Base-by-base conservation (phyloP, 345 rosid genomes). In the Eucalyptus curtisii region DNA sequence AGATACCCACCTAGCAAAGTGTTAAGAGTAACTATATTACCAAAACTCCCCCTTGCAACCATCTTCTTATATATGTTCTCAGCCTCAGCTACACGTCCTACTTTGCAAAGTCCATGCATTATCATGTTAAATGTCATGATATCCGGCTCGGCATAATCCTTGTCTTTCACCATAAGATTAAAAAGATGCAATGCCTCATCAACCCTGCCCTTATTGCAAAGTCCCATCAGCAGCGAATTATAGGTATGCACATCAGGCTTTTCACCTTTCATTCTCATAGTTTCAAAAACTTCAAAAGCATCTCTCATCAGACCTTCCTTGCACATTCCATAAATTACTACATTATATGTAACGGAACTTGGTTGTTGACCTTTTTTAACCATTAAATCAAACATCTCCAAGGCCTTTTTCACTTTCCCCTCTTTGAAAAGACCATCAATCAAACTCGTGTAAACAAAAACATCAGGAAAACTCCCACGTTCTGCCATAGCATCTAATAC, bases 71-170 rank as follows among this genome's bases (percentile, higher is more conserved):
- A 92, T 27, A 92, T 88, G 64, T 92, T 90, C 76, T 91, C 86
- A 87, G 96, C 98, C 91, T 93, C 90, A 48, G 88, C 92, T 85
- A 90, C 89, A 59, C 91, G 93, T 44, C 91, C 91, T 33, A 90
- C 92, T 89, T 92, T 93, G 94, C 95, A 95, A n/a, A 94, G 88
- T 55, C 94, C 96, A 22, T 94, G 92, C 86, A 96, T 94, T 71
- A 96, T 52, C 86, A 84, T 87, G 90, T 92, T 96, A 88, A 88
- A 94, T 49, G 96, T 93, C 86, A 84, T 90, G 24, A 90, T 89
- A 92, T 95, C 93, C 12, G 95, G 95, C 89, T 94, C 89, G 16
- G 86, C 87, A 86, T 92, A 91, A 85, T 68, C 90, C 88, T 87
- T 86, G 68, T 92, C 93, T 86, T 89, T 89, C 90, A 93, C 45